Percentiles rank a stretch among this genome's conserved stretches.
These are phyloP conservation scores for Vicia sativa DNA, from an alignment of 306 rosid species.

Conservation along the genomic window DNA sequence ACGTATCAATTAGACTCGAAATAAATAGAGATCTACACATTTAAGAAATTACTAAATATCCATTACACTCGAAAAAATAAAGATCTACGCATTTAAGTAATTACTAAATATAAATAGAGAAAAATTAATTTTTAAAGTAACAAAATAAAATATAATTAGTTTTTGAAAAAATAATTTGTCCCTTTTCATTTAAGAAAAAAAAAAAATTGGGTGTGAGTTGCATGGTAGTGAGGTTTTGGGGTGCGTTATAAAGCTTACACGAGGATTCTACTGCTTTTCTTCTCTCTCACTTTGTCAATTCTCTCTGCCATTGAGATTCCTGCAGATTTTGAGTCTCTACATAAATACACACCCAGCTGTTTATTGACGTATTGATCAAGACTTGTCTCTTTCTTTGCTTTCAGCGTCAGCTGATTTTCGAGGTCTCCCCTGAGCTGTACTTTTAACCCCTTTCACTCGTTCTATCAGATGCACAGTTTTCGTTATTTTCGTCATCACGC, in stretches of 20 bases:
- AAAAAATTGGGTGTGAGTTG: slow-evolving; percentile 43
- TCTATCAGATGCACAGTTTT: slow-evolving; percentile 8
- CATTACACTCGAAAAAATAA: no score
- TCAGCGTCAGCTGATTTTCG: slow-evolving; percentile 32
- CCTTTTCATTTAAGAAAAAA: no score
- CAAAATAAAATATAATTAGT: no score
- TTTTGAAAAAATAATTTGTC: no score
- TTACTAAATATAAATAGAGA: no score
- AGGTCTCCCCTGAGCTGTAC: slow-evolving; percentile 32
- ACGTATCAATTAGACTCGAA: no score
- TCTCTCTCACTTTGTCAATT: slow-evolving; percentile 51
- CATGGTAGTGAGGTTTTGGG: slow-evolving; percentile 60
- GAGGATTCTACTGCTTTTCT: slow-evolving; percentile 51
- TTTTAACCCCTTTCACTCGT: slow-evolving; percentile 26
- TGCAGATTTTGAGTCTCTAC: slow-evolving; percentile 50
- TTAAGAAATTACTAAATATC: no score
- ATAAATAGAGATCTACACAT: no score
- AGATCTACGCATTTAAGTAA: no score
- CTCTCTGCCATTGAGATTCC: slow-evolving; percentile 55
- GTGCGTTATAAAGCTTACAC: slow-evolving; percentile 63
- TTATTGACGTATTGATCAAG: slow-evolving; percentile 29
- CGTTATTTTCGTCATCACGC: slow-evolving; percentile 34
- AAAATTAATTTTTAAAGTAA: no score
- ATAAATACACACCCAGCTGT: slow-evolving; percentile 38
- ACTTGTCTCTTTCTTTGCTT: slow-evolving; percentile 36